Evolutionary conservation across 2,329 filamentous ascomycete species (phyloP).

Genomic region (Colletotrichum cuscutae): DNA sequence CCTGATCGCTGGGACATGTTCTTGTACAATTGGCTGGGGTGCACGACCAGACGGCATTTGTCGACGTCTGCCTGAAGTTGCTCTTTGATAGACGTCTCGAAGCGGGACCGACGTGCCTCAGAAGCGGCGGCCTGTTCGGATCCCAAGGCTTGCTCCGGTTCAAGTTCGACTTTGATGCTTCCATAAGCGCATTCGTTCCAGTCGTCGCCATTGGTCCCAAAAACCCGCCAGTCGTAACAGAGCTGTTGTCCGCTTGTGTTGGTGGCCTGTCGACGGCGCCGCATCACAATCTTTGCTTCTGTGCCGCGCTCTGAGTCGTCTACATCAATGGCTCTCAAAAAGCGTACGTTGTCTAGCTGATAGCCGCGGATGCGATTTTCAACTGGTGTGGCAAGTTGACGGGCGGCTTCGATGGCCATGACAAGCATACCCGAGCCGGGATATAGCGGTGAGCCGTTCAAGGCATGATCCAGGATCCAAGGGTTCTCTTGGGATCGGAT

Average conservation of each 20-base stretch:
- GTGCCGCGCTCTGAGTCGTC: constrained; percentile 6
- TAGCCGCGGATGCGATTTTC: not conserved
- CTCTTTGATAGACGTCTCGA: not conserved
- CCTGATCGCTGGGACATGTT: constrained; percentile 5
- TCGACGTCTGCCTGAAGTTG: not conserved
- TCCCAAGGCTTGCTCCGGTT: not conserved
- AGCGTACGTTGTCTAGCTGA: constrained; percentile 2
- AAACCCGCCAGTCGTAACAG: constrained; percentile 19
- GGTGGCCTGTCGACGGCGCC: constrained; percentile 14
- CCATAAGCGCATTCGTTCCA: constrained; percentile 19
- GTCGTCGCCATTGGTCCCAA: constrained; percentile 6
- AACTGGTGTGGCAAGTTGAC: constrained; percentile 43
- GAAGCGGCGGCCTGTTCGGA: not conserved
- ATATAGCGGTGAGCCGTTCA: constrained; percentile 57
- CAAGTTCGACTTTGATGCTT: constrained; percentile 14
- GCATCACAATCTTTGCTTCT: constrained; percentile 25
- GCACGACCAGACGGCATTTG: not conserved
- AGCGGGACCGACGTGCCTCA: not conserved
- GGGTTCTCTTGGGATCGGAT: constrained; percentile 59
- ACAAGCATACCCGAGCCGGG: constrained; percentile 60
- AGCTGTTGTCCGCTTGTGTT: constrained; percentile 11
- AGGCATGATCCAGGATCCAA: constrained; percentile 62
- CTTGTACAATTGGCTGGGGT: constrained; percentile 7
- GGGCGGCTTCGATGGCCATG: constrained; percentile 60
- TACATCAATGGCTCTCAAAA: constrained; percentile 7